Evolutionary conservation across 768 basidiomycete genomes (phyloP).

Genomic region (Postia placenta): DNA sequence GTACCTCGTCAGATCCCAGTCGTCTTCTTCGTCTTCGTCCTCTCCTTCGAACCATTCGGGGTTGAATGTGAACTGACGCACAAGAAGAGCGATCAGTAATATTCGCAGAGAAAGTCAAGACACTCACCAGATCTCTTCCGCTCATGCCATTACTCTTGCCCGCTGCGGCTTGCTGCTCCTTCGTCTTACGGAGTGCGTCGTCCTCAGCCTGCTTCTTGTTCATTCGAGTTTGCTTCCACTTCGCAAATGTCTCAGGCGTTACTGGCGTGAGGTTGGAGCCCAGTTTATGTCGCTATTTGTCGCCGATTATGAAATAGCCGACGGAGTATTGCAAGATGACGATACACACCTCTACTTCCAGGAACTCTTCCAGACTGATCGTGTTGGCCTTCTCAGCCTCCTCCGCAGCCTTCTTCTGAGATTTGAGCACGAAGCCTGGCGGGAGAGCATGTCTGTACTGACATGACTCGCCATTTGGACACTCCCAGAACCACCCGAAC

Average conservation of each 20-base stretch:
- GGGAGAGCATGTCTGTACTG: constrained; percentile 95
- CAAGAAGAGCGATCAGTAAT: neutral
- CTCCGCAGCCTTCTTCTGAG: constrained; percentile 86
- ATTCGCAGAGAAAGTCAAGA: constrained; percentile 2
- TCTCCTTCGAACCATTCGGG: constrained; percentile 90
- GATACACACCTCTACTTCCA: constrained; percentile 84
- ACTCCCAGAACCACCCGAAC: constrained; percentile 97
- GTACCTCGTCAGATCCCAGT: constrained; percentile 50
- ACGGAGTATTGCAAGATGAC: neutral
- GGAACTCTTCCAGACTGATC: constrained; percentile 93
- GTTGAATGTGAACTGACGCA: constrained; percentile 85
- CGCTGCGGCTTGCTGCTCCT: constrained; percentile 73
- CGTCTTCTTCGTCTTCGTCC: constrained; percentile 42
- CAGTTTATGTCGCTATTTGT: constrained; percentile 98
- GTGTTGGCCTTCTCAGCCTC: constrained; percentile 85
- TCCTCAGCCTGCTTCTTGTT: constrained; percentile 91
- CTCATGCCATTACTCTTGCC: constrained; percentile 94
- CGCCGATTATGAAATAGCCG: constrained; percentile 42
- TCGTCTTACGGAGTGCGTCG: constrained; percentile 76
- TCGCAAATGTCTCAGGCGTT: constrained; percentile 83
- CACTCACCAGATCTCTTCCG: constrained; percentile 83
- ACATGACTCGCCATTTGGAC: constrained; percentile 83
- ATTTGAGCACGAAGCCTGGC: constrained; percentile 92
- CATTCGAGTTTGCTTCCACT: constrained; percentile 93
- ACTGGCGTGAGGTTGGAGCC: constrained; percentile 88